A percentile compares a stretch with the other conserved stretches of the same genome.
Conservation (phyloP, 2,329 filamentous ascomycete species). For the Sordariomycetes sp. region DNA sequence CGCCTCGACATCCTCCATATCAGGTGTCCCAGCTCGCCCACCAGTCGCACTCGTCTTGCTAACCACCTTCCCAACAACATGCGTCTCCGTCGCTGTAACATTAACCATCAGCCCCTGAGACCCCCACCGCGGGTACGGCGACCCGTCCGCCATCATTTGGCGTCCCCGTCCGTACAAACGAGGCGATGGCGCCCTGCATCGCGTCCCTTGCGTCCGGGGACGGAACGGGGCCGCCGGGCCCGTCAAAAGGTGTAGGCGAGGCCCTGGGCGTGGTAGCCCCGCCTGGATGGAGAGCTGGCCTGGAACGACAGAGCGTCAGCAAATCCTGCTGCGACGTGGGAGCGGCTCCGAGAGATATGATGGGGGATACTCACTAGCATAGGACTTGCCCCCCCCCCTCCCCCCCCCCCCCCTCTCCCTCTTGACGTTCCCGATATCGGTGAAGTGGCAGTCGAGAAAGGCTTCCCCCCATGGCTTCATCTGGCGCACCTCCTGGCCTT, state of each 20-base stretch:
- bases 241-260: conserved; percentile 7
- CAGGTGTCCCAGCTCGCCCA: not conserved
- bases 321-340: not conserved
- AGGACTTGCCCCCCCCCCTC: conserved; percentile 2
- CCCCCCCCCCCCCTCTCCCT: no score
- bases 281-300: conserved; percentile 7
- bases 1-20: no score
- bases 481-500: conserved; percentile 5
- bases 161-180: conserved; percentile 2
- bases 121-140: conserved; percentile 3
- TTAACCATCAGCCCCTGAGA: conserved; percentile 1
- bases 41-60: conserved; percentile 7
- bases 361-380: conserved; percentile 6
- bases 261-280: conserved; percentile 8
- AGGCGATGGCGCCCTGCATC: conserved; percentile 6
- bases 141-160: not conserved
- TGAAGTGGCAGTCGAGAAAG: conserved; percentile 6
- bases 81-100: not conserved
- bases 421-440: conserved; percentile 4
- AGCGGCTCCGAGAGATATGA: not conserved
- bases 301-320: not conserved
- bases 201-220: conserved; percentile 1
- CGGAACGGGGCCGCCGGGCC: no score
- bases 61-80: not conserved
- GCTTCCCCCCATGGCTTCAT: conserved; percentile 6